Evolutionary conservation across 2,329 filamentous ascomycete species (phyloP).

Genomic region (Cladosporium sp.): DNA sequence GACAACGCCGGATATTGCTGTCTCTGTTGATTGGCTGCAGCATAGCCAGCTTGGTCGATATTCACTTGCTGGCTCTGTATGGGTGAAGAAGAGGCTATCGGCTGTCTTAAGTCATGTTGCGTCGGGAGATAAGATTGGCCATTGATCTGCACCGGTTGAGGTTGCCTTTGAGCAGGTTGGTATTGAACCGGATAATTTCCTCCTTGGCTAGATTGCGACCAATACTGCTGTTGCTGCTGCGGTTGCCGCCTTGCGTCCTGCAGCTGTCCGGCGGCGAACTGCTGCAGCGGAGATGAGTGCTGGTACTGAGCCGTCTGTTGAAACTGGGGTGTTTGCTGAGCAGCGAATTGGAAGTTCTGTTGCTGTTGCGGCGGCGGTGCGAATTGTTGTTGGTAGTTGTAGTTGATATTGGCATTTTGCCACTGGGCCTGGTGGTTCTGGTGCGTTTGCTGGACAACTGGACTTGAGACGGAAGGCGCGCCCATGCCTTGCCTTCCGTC

Average conservation of each 20-base stretch:
- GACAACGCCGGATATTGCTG: not conserved
- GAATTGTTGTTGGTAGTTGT: not conserved
- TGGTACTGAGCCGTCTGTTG: conserved; percentile 6
- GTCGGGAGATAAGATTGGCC: not conserved
- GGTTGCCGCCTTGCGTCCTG: not conserved
- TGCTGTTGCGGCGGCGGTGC: not conserved
- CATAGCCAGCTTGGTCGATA: not conserved
- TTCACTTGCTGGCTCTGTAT: not conserved
- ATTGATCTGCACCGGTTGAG: not conserved
- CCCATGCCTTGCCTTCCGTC: conserved; percentile 4
- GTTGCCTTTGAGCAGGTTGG: not conserved
- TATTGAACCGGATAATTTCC: not conserved
- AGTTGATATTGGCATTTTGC: not conserved
- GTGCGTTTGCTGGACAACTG: not conserved
- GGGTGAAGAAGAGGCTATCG: not conserved
- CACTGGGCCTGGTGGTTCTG: not conserved
- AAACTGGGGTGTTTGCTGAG: conserved; percentile 3
- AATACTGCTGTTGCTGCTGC: not conserved
- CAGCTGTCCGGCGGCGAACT: conserved; percentile 7
- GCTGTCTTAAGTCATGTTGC: not conserved
- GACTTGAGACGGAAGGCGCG: conserved; percentile 5
- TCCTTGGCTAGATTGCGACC: not conserved
- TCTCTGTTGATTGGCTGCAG: not conserved
- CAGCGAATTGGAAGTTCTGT: not conserved
- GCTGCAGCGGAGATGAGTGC: conserved; percentile 8